phyloP scores from a whole-genome alignment of 352 stramenopile genomes.

The Phytophthora crassamura region DNA sequence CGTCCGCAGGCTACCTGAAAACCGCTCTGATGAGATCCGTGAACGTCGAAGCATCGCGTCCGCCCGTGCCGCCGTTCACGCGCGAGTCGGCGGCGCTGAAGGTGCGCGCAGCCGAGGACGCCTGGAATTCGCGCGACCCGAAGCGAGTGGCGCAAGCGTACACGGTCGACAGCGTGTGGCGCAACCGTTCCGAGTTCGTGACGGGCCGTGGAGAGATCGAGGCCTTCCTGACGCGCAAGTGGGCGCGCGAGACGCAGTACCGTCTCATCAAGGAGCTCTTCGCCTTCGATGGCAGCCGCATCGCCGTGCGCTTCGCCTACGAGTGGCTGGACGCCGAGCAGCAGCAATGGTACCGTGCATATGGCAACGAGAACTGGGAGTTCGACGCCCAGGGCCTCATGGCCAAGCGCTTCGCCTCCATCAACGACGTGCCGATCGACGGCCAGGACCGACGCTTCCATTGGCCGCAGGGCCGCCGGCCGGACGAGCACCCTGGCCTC shows the following conservation, averaged over 20 bases:
- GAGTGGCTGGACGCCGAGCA: conserved; percentile 66
- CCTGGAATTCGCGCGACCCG: conserved; percentile 88
- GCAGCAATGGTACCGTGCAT: conserved; percentile 81
- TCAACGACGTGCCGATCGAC: conserved; percentile 87
- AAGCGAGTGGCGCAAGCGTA: conserved; percentile 83
- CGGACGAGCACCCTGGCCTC: conserved; percentile 49
- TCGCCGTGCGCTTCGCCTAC: conserved; percentile 91
- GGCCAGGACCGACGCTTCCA: conserved; percentile 75
- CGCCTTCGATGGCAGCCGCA: conserved; percentile 79
- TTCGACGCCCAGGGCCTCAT: conserved; percentile 87
- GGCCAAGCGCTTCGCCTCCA: conserved; percentile 84
- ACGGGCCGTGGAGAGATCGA: conserved; percentile 78
- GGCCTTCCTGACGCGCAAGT: conserved; percentile 82
- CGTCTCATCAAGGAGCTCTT: conserved; percentile 93
- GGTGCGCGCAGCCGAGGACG: conserved; percentile 87
- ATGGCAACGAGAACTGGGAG: conserved; percentile 93
- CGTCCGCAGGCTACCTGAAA: not conserved
- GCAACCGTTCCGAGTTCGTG: conserved; percentile 88
- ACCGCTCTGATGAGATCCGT: conserved; percentile 1
- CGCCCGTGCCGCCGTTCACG: conserved; percentile 83
- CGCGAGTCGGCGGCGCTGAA: conserved; percentile 78
- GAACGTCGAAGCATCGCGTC: conserved; percentile 27
- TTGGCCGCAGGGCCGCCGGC: conserved; percentile 61
- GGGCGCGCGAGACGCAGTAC: conserved; percentile 78
- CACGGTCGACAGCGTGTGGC: conserved; percentile 80